phyloP scores from a whole-genome alignment of 345 rosid species.

The Moringa oleifera region DNA sequence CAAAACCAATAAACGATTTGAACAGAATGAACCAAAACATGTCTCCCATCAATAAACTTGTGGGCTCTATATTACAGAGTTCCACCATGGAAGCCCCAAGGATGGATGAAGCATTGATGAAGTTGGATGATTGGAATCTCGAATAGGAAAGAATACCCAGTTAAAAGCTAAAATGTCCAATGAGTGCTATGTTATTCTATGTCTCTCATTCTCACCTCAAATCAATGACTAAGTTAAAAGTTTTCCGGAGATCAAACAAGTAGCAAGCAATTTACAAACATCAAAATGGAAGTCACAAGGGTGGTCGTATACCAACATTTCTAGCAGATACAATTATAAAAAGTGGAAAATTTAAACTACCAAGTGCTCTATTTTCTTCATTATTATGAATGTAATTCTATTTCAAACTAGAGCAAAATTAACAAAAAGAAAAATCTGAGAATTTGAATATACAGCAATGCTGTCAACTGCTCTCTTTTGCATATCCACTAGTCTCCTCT shows the following conservation, averaged over 20 bases:
- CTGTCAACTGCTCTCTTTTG: conserved; percentile 39
- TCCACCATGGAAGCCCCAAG: too few species aligned
- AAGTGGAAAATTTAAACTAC: not conserved
- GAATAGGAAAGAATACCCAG: not conserved
- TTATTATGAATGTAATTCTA: conserved; percentile 13
- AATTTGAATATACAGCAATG: conserved; percentile 39
- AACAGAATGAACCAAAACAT: not conserved
- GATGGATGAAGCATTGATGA: not conserved
- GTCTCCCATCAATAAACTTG: not conserved
- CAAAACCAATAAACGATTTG: not conserved
- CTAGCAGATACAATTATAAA: conserved; percentile 8
- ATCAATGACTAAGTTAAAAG: not conserved
- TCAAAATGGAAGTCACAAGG: conserved; percentile 5
- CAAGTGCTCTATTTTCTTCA: conserved; percentile 10
- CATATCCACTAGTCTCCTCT: conserved; percentile 76
- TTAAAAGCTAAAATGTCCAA: too few species aligned
- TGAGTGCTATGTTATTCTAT: not conserved
- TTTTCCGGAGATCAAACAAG: conserved; percentile 3
- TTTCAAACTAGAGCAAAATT: conserved; percentile 14
- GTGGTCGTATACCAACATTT: not conserved
- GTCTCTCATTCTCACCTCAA: not conserved
- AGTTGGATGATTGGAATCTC: not conserved
- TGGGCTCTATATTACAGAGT: not conserved
- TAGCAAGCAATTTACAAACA: conserved; percentile 8
- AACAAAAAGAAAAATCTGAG: conserved; percentile 13